Conservation (phyloP, 1,139 yeast genomes). For the Candida buenavistaensis region DNA sequence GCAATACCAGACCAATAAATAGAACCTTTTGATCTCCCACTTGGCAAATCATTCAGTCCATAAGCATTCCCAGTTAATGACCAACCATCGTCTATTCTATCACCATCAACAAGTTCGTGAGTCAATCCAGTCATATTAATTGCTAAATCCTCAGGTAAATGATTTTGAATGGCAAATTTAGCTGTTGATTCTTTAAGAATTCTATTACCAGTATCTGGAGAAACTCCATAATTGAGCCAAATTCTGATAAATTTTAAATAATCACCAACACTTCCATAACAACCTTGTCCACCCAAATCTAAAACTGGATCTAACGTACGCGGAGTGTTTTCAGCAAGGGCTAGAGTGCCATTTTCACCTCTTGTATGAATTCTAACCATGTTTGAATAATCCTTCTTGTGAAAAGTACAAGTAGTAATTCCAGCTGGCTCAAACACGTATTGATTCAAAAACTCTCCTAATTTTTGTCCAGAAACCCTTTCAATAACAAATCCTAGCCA, state of each 20-base stretch:
- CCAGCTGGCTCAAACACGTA: conserved; percentile 47
- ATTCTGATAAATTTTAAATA: conserved; percentile 44
- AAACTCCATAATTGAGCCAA: conserved; percentile 46
- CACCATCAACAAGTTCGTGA: conserved; percentile 15
- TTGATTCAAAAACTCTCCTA: conserved; percentile 42
- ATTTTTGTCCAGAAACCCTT: conserved; percentile 38
- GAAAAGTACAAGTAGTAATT: conserved; percentile 40
- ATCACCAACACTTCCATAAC: conserved; percentile 44
- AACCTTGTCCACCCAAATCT: conserved; percentile 55
- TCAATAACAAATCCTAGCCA: conserved; percentile 54
- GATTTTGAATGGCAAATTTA: conserved; percentile 33
- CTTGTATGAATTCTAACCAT: conserved; percentile 28
- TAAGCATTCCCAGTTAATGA: conserved; percentile 74
- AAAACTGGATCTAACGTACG: conserved; percentile 27
- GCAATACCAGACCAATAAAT: conserved; percentile 50
- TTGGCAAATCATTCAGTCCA: conserved; percentile 40
- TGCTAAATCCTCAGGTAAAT: conserved; percentile 29
- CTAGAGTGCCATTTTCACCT: conserved; percentile 17
- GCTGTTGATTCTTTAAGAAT: conserved; percentile 34
- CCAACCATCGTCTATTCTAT: conserved; percentile 70
- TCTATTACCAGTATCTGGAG: conserved; percentile 37
- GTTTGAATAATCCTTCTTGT: conserved; percentile 24
- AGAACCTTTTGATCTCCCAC: conserved; percentile 43
- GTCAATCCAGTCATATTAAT: conserved; percentile 19
- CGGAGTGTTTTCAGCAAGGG: conserved; percentile 17